A percentile compares a stretch with the other conserved stretches of the same genome.
These are phyloP conservation scores for Mycena latifolia DNA, from an alignment of 768 basidiomycete genomes.

Conservation along the genomic window DNA sequence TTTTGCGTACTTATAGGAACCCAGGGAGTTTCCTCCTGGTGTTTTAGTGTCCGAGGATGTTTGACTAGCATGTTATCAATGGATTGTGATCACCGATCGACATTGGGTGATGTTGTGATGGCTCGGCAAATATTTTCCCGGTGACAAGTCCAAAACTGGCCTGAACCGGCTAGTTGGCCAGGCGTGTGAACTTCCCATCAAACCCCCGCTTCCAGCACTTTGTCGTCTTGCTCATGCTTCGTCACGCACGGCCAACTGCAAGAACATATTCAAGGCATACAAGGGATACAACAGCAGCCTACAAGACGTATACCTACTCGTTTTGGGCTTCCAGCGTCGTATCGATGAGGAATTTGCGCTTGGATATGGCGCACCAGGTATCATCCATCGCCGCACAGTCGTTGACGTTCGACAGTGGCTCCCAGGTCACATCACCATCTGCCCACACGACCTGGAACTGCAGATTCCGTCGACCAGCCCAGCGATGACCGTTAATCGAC, in stretches of 20 bases:
- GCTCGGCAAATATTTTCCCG: constrained; percentile 9
- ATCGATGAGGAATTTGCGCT: too few species aligned
- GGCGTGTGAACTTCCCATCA: constrained; percentile 17
- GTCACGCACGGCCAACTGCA: too few species aligned
- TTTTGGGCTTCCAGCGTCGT: constrained; percentile 1
- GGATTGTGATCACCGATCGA: too few species aligned
- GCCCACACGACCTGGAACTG: constrained; percentile 29
- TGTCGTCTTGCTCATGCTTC: too few species aligned
- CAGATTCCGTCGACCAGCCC: constrained; percentile 8
- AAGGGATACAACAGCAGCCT: too few species aligned
- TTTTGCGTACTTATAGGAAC: too few species aligned
- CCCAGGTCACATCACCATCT: constrained; percentile 29
- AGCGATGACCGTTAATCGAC: constrained; percentile 14
- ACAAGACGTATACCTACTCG: neutral
- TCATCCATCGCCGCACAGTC: too few species aligned
- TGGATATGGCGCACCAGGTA: too few species aligned
- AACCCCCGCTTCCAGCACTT: neutral
- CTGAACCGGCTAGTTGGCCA: constrained; percentile 13
- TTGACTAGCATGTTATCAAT: too few species aligned
- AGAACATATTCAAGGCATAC: too few species aligned
- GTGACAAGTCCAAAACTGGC: neutral
- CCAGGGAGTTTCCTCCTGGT: too few species aligned
- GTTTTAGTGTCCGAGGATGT: too few species aligned
- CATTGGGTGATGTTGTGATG: neutral
- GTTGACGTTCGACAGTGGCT: constrained; percentile 21